These are phyloP conservation scores for Fusarium dlaminii DNA, from an alignment of 2,329 filamentous ascomycete species.

Conservation along the genomic window DNA sequence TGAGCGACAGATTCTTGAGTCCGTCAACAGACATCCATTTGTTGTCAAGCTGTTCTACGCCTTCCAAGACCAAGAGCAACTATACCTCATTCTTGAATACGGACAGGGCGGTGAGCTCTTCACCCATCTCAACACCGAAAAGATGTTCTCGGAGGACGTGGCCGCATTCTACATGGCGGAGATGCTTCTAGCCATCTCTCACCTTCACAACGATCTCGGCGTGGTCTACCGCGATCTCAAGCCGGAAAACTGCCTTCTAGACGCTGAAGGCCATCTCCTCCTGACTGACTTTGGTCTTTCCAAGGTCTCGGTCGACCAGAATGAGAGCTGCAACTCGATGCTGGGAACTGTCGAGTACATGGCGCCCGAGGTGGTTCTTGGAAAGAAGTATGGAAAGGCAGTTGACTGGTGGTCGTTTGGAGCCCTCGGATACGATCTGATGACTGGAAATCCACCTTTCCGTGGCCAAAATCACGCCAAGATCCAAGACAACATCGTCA, in stretches of 20 bases:
- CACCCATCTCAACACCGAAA: constrained; percentile 90
- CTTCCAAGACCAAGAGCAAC: constrained; percentile 97
- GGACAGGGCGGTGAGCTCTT: constrained; percentile 97
- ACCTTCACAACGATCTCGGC: constrained; percentile 90
- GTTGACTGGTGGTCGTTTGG: constrained; percentile 99
- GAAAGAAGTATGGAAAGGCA: constrained; percentile 88
- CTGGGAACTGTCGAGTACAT: constrained; percentile 98
- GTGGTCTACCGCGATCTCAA: constrained; percentile 98
- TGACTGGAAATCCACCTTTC: constrained; percentile 93
- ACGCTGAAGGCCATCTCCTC: constrained; percentile 89
- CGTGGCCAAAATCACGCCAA: constrained; percentile 90
- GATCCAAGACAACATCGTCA: constrained; percentile 94
- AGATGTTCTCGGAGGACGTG: constrained; percentile 91
- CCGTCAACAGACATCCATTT: constrained; percentile 95
- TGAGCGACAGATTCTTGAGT: constrained; percentile 93
- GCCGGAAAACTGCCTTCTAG: constrained; percentile 95
- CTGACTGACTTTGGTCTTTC: constrained; percentile 97
- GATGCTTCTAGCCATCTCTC: constrained; percentile 92
- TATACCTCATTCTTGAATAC: constrained; percentile 97
- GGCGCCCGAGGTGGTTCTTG: constrained; percentile 93
- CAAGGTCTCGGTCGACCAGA: constrained; percentile 82
- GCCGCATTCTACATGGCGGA: constrained; percentile 99
- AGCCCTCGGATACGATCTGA: constrained; percentile 88
- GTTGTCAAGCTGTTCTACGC: constrained; percentile 98
- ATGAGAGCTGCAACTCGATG: constrained; percentile 82